Base-by-base conservation (phyloP, 1,284 basidiomycete genomes). In the Anthracocystis setariae region DNA sequence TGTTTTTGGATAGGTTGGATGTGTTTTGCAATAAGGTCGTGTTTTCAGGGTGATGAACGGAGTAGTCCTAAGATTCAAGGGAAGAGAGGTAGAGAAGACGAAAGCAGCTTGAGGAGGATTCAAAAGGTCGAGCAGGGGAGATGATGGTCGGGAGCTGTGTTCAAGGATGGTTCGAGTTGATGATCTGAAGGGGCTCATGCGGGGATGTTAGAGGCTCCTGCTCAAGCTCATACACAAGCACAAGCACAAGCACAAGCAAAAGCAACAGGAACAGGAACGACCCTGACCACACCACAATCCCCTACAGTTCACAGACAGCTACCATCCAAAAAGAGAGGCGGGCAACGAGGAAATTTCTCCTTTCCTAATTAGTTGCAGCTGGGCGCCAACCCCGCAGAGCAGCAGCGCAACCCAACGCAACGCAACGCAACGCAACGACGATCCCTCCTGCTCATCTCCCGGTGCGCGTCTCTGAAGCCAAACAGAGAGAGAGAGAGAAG, bases 161-260 rank as follows among this genome's bases (percentile, higher is more conserved):
- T 7, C 17, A 12, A 18, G 46, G 51, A 44, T 53, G 51, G 46
- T 45, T 21, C 8, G 42, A 39, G 43, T 21, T 32, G 50, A 45
- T 52, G 40, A 44, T 44, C 39, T n/a, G n/a, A 46, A 51, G 44
- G 18, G 52, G 52, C 37, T 29, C 44, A 43, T 55, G 52, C 52
- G 52, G 52, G 52, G 52, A 55, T 46, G 52, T 17, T 35, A 27
- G 50, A 52, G 43, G 39, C 38, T 27, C 27, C 23, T 32, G 33
- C 40, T 32, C 40, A 52, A 52, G 27, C 49, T n/a, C n/a, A n/a
- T n/a, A n/a, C n/a, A n/a, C n/a, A n/a, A n/a, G n/a, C n/a, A n/a
- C n/a, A n/a, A n/a, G n/a, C n/a, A n/a, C n/a, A n/a, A n/a, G n/a
- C n/a, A n/a, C 5, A 29, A 29, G 29, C 29, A 29, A 5, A 29